Evolutionary conservation across 2,329 filamentous ascomycete species (phyloP).

Genomic region (Escovopsis weberi): DNA sequence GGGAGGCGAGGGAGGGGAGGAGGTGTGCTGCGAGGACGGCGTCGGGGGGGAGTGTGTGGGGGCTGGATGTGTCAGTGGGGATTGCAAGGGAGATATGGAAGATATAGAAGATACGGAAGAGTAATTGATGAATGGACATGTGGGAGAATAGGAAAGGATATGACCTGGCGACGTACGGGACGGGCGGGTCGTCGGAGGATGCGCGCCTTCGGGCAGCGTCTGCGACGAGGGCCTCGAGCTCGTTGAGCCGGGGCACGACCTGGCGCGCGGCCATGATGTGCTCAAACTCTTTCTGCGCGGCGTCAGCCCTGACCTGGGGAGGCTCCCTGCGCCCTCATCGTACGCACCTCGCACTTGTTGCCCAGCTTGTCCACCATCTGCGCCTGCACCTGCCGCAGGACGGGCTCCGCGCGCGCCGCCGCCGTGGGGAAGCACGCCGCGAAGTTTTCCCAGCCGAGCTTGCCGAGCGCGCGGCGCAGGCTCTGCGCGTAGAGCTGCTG

Average conservation of each 20-base stretch:
- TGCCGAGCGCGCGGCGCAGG: constrained; percentile 37
- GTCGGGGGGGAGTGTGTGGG: constrained; percentile 40
- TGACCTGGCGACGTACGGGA: constrained; percentile 13
- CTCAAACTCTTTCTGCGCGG: constrained; percentile 38
- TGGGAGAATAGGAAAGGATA: constrained; percentile 25
- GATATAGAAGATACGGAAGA: constrained; percentile 24
- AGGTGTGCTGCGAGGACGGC: constrained; percentile 41
- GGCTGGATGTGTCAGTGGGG: constrained; percentile 19
- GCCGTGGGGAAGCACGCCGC: constrained; percentile 47
- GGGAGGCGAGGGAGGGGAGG: constrained; percentile 33
- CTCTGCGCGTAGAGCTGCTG: constrained; percentile 37
- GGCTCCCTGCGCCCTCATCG: too few species aligned
- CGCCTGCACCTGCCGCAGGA: constrained; percentile 39
- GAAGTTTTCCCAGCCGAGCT: constrained; percentile 42
- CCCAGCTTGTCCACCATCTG: constrained; percentile 43
- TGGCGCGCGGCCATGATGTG: constrained; percentile 34
- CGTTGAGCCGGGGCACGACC: constrained; percentile 43
- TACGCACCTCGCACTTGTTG: constrained; percentile 37
- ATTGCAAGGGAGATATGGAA: background rate
- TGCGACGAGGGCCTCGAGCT: constrained; percentile 39
- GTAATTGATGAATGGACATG: constrained; percentile 13
- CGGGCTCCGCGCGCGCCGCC: constrained; percentile 32
- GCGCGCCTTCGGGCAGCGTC: constrained; percentile 27
- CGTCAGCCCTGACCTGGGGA: too few species aligned
- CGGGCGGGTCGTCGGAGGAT: constrained; percentile 9